A percentile compares a stretch with the other conserved stretches of the same genome.
Evolutionary conservation across 179 eudicot species (phyloP).

Genomic region (Heliamphora pulchella): DNA sequence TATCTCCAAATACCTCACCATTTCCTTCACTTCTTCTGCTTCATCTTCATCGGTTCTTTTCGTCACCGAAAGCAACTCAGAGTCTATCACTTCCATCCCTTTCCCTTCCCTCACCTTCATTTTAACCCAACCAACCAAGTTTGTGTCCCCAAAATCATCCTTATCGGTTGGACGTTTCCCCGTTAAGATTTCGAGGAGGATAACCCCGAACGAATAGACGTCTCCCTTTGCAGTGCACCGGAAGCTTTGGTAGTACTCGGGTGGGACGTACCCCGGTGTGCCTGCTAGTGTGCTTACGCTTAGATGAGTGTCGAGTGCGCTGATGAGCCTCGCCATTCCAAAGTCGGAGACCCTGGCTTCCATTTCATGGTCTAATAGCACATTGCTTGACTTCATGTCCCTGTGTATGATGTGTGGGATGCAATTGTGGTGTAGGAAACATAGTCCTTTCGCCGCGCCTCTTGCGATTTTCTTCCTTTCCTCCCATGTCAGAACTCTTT

Average conservation of each 20-base stretch:
- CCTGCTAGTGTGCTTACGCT: slow-evolving; percentile 97
- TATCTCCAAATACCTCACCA: slow-evolving; percentile 67
- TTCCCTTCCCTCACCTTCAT: slow-evolving; percentile 86
- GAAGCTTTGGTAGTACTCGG: slow-evolving; percentile 96
- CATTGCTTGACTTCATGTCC: slow-evolving; percentile 97
- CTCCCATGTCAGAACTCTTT: slow-evolving; percentile 60
- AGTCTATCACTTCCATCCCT: slow-evolving; percentile 80
- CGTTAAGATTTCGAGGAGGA: slow-evolving; percentile 68
- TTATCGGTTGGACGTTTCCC: slow-evolving; percentile 92
- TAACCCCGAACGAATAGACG: slow-evolving; percentile 88
- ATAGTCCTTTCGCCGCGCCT: slow-evolving; percentile 90
- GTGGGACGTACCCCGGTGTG: slow-evolving; percentile 97
- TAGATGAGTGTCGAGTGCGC: slow-evolving; percentile 89
- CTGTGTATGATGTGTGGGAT: slow-evolving; percentile 95
- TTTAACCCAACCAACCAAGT: slow-evolving; percentile 95
- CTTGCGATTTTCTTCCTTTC: slow-evolving; percentile 86
- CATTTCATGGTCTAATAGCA: slow-evolving; percentile 68
- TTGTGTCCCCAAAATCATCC: slow-evolving; percentile 95
- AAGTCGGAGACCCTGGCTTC: slow-evolving; percentile 92
- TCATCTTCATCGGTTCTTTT: slow-evolving; percentile 39
- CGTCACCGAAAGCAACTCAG: slow-evolving; percentile 41
- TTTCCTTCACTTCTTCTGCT: slow-evolving; percentile 71
- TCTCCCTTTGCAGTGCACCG: slow-evolving; percentile 95
- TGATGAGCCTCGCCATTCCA: slow-evolving; percentile 96
- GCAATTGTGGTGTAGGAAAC: slow-evolving; percentile 96